Conservation (phyloP, 2,329 filamentous ascomycete genomes). For the Dendrostoma leiphaemia region DNA sequence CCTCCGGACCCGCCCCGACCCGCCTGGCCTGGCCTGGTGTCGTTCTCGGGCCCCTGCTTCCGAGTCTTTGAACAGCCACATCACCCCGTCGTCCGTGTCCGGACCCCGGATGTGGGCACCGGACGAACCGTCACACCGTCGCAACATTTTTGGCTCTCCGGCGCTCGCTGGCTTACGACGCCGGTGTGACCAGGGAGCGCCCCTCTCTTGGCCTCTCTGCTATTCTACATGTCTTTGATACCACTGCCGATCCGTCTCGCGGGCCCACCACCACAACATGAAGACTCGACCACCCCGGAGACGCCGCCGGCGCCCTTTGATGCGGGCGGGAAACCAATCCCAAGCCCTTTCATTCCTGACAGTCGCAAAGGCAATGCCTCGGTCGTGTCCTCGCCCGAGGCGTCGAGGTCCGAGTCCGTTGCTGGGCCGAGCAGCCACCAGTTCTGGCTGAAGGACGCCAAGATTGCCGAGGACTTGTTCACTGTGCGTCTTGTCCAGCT, state of each 20-base stretch:
- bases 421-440: slow-evolving; percentile 11
- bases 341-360: background rate
- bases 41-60: background rate
- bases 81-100: background rate
- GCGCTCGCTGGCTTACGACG: background rate
- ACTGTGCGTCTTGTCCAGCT: slow-evolving; percentile 15
- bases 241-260: slow-evolving; percentile 13
- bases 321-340: background rate
- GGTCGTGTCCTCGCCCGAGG: background rate
- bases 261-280: slow-evolving; percentile 2
- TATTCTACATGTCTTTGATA: slow-evolving; percentile 10
- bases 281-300: background rate
- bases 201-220: background rate
- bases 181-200: slow-evolving; percentile 9
- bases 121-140: background rate
- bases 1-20: no score
- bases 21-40: background rate
- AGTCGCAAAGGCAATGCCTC: background rate
- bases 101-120: background rate
- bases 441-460: slow-evolving; percentile 20
- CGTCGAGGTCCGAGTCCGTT: background rate
- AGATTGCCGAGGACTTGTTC: slow-evolving; percentile 20
- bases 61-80: no score
- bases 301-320: background rate
- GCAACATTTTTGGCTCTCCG: background rate